Evolutionary conservation across 352 stramenopile species (phyloP), one percentile per base, ranked within the genome.

Genomic region (Pythium coloratum): DNA sequence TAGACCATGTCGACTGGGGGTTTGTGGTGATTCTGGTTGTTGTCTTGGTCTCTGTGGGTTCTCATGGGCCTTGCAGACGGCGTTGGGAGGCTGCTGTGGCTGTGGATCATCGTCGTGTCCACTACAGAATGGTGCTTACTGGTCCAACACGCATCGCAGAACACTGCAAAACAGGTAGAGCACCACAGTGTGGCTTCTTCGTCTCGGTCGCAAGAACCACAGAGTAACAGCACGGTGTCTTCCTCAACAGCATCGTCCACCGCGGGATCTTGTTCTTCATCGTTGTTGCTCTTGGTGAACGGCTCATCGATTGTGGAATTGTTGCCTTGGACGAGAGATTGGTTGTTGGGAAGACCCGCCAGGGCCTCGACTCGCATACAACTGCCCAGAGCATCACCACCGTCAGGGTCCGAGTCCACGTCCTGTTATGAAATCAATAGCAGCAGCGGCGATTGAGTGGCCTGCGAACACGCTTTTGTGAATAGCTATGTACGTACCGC

Each of bases 151-250:
- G 59, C 59, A 7, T 70, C 50, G 34, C 82, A 91, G 49, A 68
- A 86, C 2, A 91, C 82, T 1, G 70, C 76, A 49, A 91, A 91
- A 58, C 82, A 91, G 4, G 75, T 72, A 1, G 82, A 74, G 34
- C 82, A 91, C 82, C 82, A 91, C 7, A 91, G 64, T 16, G 69
- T 66, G n/a, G 82, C 82, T 28, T 70, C 68, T 16, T 67, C 44
- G 13, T 70, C 44, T 28, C 63, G 13, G 1, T 66, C 66, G 59
- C 80, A 89, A 6, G 55, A 59, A 16, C 76, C 75, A 47, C 82
- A 91, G 9, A 89, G 55, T 6, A 91, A 73, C 54, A 77, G 55
- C 26, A 72, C 42, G 20, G 56, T 33, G 0, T 64, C n/a, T 24
- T 55, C 20, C 20, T 62, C 20, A 18, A 10, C 13, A 18, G 16